phyloP scores from a whole-genome alignment of 768 basidiomycete species.

The Rhodotorula sphaerocarpa region DNA sequence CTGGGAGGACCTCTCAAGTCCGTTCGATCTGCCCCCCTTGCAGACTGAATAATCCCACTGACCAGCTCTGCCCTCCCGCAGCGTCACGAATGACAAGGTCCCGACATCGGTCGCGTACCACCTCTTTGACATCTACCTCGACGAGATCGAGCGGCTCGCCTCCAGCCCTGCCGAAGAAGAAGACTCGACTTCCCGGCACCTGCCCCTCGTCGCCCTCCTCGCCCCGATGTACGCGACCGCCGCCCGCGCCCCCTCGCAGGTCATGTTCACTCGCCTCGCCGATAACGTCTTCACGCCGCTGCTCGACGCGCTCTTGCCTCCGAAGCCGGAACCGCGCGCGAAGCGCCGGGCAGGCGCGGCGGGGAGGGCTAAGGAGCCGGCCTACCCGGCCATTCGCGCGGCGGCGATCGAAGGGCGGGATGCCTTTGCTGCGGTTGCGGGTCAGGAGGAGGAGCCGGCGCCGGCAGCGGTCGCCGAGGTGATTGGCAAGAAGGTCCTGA shows the following conservation, averaged over 20 bases:
- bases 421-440: no score
- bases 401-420: constrained; percentile 35
- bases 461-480: neutral
- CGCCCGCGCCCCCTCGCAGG: constrained; percentile 57
- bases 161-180: neutral
- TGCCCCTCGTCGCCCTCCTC: constrained; percentile 54
- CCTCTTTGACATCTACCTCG: constrained; percentile 76
- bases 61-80: constrained; percentile 7
- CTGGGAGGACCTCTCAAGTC: constrained; percentile 80
- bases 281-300: constrained; percentile 63
- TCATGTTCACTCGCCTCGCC: constrained; percentile 67
- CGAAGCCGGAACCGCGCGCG: constrained; percentile 26
- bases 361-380: constrained; percentile 17
- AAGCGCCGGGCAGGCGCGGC: constrained; percentile 44
- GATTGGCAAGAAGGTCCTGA: constrained; percentile 19
- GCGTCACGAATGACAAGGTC: constrained; percentile 64
- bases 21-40: constrained; percentile 29
- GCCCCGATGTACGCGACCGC: constrained; percentile 65
- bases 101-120: constrained; percentile 75
- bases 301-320: constrained; percentile 49
- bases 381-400: constrained; percentile 40
- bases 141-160: constrained; percentile 66
- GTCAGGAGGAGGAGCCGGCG: constrained; percentile 5
- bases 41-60: neutral
- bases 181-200: constrained; percentile 40